Percentiles rank a stretch among this genome's conserved stretches.
phyloP scores from a whole-genome alignment of 2,329 filamentous ascomycete genomes.

The Neofusicoccum cordaticola region DNA sequence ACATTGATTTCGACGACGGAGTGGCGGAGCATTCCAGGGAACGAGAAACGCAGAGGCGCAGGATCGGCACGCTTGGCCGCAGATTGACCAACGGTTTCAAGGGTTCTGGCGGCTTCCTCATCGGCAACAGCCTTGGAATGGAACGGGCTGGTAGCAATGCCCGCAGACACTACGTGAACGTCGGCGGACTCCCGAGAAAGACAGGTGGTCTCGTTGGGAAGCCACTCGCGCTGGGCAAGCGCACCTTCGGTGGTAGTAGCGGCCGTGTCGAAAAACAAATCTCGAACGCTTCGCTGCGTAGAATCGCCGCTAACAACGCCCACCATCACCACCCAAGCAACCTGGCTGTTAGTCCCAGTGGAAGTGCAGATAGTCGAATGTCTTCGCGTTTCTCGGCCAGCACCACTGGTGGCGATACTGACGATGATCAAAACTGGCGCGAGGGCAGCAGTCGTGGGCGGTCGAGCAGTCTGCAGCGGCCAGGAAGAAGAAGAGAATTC shows the following conservation, averaged over 20 bases:
- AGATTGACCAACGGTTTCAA: conserved; percentile 38
- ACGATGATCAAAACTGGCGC: conserved; percentile 7
- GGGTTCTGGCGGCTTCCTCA: conserved; percentile 45
- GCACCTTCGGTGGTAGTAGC: background rate
- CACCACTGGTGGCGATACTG: background rate
- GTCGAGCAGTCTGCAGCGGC: background rate
- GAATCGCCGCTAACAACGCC: background rate
- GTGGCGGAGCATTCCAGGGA: background rate
- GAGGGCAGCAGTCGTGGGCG: conserved; percentile 15
- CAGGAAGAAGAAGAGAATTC: background rate
- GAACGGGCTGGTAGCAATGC: conserved; percentile 46
- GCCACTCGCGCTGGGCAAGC: background rate
- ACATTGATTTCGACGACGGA: conserved; percentile 29
- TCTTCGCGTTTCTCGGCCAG: conserved; percentile 7
- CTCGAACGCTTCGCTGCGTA: background rate
- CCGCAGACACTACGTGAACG: conserved; percentile 39
- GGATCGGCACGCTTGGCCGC: conserved; percentile 25
- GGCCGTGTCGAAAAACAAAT: conserved; percentile 4
- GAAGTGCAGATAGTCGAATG: background rate
- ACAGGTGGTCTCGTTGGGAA: background rate
- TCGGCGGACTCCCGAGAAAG: background rate
- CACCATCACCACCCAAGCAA: background rate
- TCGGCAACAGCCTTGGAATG: conserved; percentile 57
- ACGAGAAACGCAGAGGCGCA: background rate
- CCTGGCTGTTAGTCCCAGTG: background rate